Conservation (phyloP, 306 rosid species). For the Lotus japonicus region DNA sequence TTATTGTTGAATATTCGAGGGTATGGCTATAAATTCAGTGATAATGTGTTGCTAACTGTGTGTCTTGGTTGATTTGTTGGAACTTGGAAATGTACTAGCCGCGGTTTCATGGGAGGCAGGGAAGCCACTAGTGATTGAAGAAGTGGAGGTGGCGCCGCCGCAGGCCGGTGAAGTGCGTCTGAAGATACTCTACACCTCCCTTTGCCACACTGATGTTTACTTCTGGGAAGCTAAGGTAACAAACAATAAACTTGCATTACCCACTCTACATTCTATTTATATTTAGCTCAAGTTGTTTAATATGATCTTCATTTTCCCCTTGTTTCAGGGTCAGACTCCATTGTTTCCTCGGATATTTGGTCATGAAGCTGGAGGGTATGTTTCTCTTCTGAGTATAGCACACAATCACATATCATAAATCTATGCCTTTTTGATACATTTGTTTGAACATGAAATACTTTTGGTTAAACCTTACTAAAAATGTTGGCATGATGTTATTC, state of each 20-base stretch:
- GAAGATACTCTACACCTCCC: conserved; percentile 44
- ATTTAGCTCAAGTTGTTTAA: no score
- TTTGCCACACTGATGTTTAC: conserved; percentile 43
- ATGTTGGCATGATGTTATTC: background rate
- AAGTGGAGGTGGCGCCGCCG: conserved; percentile 45
- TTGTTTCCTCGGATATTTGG: conserved; percentile 86
- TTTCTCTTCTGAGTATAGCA: background rate
- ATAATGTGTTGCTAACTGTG: background rate
- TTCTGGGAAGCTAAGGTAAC: conserved; percentile 45
- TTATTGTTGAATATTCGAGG: no score
- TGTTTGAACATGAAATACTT: background rate
- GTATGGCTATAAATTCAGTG: no score
- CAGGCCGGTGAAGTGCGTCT: conserved; percentile 41
- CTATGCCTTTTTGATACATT: background rate
- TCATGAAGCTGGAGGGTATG: conserved; percentile 91
- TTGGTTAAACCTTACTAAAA: background rate
- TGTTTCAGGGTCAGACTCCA: conserved; percentile 69
- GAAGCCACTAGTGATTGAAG: conserved; percentile 36
- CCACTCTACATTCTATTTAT: background rate
- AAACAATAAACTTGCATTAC: background rate
- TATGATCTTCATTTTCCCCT: background rate
- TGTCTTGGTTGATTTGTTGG: conserved; percentile 3
- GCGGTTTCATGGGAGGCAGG: conserved; percentile 46
- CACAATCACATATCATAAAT: background rate
- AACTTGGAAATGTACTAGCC: conserved; percentile 4